phyloP scores from a whole-genome alignment of 768 basidiomycete species.

The Pleurotus pulmonarius region DNA sequence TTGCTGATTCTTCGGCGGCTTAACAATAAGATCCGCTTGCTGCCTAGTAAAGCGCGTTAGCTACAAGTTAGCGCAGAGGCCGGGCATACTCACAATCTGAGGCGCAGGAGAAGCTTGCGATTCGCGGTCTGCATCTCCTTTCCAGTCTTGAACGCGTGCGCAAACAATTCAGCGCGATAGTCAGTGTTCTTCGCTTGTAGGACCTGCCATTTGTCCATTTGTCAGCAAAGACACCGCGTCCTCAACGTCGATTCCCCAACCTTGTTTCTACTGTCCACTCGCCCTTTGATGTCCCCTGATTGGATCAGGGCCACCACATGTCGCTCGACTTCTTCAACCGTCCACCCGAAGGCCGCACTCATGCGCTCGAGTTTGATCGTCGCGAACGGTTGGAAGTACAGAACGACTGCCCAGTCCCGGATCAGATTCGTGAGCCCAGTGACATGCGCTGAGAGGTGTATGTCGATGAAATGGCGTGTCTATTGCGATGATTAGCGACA shows the following conservation, averaged over 20 bases:
- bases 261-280: constrained; percentile 90
- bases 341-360: constrained; percentile 84
- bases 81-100: constrained; percentile 66
- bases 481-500: constrained; percentile 21
- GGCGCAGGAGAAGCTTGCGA: constrained; percentile 73
- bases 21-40: constrained; percentile 77
- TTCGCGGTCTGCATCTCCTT: constrained; percentile 69
- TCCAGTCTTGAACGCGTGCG: constrained; percentile 70
- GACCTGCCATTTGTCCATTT: constrained; percentile 42
- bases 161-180: constrained; percentile 73
- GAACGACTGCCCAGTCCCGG: constrained; percentile 71
- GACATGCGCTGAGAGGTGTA: constrained; percentile 73
- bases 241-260: constrained; percentile 28
- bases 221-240: constrained; percentile 5
- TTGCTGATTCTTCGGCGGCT: constrained; percentile 47
- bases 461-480: constrained; percentile 76
- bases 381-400: constrained; percentile 90
- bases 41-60: constrained; percentile 41
- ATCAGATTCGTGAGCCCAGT: constrained; percentile 62
- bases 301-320: constrained; percentile 79
- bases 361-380: constrained; percentile 82
- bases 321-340: constrained; percentile 62
- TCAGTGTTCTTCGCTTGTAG: constrained; percentile 78
- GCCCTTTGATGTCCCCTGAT: constrained; percentile 70
- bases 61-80: neutral